Conservation (phyloP, 768 basidiomycete genomes). For the Vararia minispora region DNA sequence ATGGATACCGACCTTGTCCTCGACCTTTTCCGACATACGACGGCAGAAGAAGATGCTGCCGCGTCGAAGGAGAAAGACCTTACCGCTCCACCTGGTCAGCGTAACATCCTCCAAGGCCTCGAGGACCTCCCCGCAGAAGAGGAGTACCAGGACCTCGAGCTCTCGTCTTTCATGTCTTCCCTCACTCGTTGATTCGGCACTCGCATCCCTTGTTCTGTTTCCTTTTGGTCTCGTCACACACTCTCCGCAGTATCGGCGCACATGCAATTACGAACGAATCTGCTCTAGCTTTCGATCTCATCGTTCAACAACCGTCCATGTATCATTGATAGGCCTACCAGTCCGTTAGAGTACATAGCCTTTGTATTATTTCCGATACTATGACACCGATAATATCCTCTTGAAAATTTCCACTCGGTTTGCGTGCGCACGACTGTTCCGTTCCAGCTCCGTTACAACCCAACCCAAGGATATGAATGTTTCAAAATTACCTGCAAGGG, state of each 20-base stretch:
- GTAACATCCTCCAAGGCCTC: constrained; percentile 78
- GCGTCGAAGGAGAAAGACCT: constrained; percentile 44
- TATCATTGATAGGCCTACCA: too few species aligned
- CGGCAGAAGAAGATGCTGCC: constrained; percentile 60
- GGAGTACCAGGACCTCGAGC: constrained; percentile 81
- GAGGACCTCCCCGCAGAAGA: constrained; percentile 89
- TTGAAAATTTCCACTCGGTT: too few species aligned
- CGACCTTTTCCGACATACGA: constrained; percentile 81
- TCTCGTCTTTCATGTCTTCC: constrained; percentile 85
- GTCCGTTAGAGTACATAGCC: too few species aligned
- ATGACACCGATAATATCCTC: too few species aligned
- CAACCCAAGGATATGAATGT: too few species aligned
- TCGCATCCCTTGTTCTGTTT: constrained; percentile 16
- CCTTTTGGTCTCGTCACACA: constrained; percentile 9
- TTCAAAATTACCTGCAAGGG: neutral
- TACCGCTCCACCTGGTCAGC: constrained; percentile 53
- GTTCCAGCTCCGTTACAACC: too few species aligned
- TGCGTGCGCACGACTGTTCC: too few species aligned
- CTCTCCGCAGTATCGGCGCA: too few species aligned
- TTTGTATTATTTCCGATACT: too few species aligned
- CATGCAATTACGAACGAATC: too few species aligned
- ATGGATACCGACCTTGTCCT: constrained; percentile 98
- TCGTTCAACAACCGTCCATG: too few species aligned
- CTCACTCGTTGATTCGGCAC: constrained; percentile 36
- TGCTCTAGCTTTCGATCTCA: too few species aligned